Base-by-base conservation (phyloP, 768 basidiomycete genomes). In the Leccinum boreale region DNA sequence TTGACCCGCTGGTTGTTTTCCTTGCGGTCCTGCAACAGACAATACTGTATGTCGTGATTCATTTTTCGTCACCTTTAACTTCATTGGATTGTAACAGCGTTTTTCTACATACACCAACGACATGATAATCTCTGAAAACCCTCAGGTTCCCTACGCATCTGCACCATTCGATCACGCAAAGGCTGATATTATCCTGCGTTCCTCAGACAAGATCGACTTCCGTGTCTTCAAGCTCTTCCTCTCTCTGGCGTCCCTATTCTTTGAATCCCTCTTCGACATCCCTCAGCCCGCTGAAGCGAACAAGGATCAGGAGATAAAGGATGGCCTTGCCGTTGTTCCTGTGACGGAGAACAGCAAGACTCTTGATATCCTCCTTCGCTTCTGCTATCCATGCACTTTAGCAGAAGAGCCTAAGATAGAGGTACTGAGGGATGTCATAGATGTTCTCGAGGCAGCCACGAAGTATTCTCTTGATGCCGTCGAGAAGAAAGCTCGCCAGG, bases 221-320 rank as follows among this genome's bases (percentile, higher is more conserved):
- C 67, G 60, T 5, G 60, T 75, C 15, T 60, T 60, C 47, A 60
- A 36, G 15, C 36, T 36, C 36, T 36, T 36, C 36, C 36, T 36
- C 36, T 36, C 36, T 36, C 36, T 36, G 36, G 47, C 52, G 15
- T 60, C 58, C 36, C 52, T 72, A 0, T 64, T 75, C 52, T 79
- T 76, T 49, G 59, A 67, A 21, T 58, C 63, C 23, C 71, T 78
- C 61, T 73, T 77, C 50, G 52, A 55, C 14, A 57, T 73, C 1
- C 69, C 70, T 0, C 68, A 74, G 39, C 62, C 70, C 1, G 17
- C 36, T 2, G 23, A 61, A 45, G 60, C 9, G 5, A 48, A 8
- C 4, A 36, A 45, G 3, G 61, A 62, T 10, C 63, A 59, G 49
- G 60, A 60, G 12, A 50, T 21, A 46, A 61, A 46, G 23, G 57